Evolutionary conservation across 169 alveolate species (phyloP), one percentile per base, ranked within the genome.

Genomic region (Theileria parva): DNA sequence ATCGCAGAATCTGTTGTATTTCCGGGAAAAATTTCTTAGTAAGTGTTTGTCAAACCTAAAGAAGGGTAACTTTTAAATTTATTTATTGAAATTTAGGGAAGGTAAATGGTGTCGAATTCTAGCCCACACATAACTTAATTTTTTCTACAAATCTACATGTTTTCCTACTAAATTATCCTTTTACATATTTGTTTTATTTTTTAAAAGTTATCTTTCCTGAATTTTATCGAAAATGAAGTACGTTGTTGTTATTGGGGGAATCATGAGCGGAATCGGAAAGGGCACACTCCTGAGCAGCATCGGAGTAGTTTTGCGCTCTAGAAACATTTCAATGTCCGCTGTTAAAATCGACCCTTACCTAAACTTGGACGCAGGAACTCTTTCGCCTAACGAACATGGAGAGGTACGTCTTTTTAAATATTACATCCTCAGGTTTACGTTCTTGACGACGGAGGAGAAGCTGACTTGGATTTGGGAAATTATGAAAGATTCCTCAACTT

Each of bases 321-420:
- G 92, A 74, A 97, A 98, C 23, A 88, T 89, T 64, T 86, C 92
- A 34, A 96, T 96, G 67, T 95, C 99, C 32, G 96, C 98, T 30
- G 95, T 98, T 39, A 98, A 97, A 83, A 93, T 98, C 60, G 99
- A 98, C 83, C 99, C 99, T 0, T 98, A 98, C 83, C 93, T 97
- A 57, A 96, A 95, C 69, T 80, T 89, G 19, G 98, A 96, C 81
- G 98, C 98, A 17, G 99, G 99, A 30, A 96, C 98, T 13, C 96
- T 97, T 98, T 93, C 98, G 61, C 99, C 99, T 27, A 94, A 93
- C 72, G 99, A 96, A 86, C 99, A 97, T 79, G 98, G 99, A 13
- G 99, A 97, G 85, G 99, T 96, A 32, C 88, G 80, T 75, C 80
- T 65, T 17, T 60, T 66, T 23, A 11, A 15, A 50, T 9, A 11